Evolutionary conservation across 139 green algal species (phyloP).

Genomic region (Ulvella scutata): DNA sequence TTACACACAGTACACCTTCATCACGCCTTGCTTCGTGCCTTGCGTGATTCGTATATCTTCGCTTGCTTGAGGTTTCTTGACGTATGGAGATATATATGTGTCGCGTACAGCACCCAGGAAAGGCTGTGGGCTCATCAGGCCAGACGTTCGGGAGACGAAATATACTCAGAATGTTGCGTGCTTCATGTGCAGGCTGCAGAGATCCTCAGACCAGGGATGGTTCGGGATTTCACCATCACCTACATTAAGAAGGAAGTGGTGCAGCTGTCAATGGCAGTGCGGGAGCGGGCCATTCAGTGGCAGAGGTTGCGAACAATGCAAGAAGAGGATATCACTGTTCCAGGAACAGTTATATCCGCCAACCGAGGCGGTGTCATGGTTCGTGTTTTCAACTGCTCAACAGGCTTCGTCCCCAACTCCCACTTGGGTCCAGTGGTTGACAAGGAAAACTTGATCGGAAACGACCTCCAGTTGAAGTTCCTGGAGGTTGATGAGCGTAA

Average conservation of each 20-base stretch:
- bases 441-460: slow-evolving; percentile 62
- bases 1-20: no score
- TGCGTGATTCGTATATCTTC: no score
- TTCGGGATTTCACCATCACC: slow-evolving; percentile 55
- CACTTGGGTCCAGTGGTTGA: slow-evolving; percentile 43
- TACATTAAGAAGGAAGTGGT: not conserved
- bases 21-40: no score
- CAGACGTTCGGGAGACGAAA: no score
- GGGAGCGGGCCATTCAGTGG: slow-evolving; percentile 41
- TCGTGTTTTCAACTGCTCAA: slow-evolving; percentile 45
- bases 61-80: no score
- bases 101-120: no score
- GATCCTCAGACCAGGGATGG: slow-evolving; percentile 21
- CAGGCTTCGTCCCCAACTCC: slow-evolving; percentile 67
- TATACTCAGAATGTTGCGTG: no score
- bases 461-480: slow-evolving; percentile 74
- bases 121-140: no score
- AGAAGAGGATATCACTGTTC: slow-evolving; percentile 70
- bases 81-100: no score
- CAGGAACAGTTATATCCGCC: slow-evolving; percentile 40
- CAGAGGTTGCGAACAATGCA: slow-evolving; percentile 47
- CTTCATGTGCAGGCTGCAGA: not conserved
- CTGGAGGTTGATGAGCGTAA: slow-evolving; percentile 81
- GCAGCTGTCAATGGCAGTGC: not conserved
- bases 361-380: slow-evolving; percentile 74